phyloP scores from a whole-genome alignment of 2,329 filamentous ascomycete genomes.

The Simplicillium sp. region DNA sequence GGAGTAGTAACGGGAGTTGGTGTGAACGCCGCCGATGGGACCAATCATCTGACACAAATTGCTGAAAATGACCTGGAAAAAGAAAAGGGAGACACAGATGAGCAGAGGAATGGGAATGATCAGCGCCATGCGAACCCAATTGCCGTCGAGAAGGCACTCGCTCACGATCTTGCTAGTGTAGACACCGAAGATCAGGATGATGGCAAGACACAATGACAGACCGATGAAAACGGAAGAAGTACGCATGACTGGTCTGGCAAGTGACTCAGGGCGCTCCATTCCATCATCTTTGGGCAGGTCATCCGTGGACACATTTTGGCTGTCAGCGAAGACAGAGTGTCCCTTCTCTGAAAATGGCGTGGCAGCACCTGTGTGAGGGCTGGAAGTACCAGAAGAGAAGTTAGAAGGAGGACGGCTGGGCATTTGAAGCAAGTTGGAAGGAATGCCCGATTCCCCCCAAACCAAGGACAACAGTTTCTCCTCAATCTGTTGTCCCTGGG shows the following conservation, averaged over 20 bases:
- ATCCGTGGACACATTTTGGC: conserved; percentile 14
- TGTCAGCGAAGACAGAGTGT: conserved; percentile 3
- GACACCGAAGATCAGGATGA: conserved; percentile 27
- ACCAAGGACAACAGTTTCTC: conserved; percentile 22
- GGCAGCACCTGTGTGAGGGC: conserved; percentile 6
- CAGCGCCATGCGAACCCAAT: conserved; percentile 26
- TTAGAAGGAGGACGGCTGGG: conserved; percentile 9
- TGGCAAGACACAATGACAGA: conserved; percentile 23
- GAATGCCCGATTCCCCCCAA: conserved; percentile 13
- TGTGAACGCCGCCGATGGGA: conserved; percentile 31
- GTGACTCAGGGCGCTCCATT: conserved; percentile 22
- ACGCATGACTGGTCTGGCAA: conserved; percentile 27
- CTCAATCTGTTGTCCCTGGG: conserved; percentile 23
- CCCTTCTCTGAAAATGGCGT: conserved; percentile 12
- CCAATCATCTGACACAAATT: conserved; percentile 36
- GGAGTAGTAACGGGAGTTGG: conserved; percentile 36
- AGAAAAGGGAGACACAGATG: conserved; percentile 23
- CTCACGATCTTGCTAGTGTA: conserved; percentile 25
- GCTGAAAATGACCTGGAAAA: conserved; percentile 32
- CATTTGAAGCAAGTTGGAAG: conserved; percentile 9
- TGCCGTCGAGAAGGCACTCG: conserved; percentile 26
- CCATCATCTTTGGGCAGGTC: conserved; percentile 14
- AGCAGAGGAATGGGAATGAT: conserved; percentile 24
- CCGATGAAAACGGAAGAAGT: conserved; percentile 28
- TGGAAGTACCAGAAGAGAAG: conserved; percentile 9